Conservation (phyloP, 345 rosid species). For the Salix caprea region DNA sequence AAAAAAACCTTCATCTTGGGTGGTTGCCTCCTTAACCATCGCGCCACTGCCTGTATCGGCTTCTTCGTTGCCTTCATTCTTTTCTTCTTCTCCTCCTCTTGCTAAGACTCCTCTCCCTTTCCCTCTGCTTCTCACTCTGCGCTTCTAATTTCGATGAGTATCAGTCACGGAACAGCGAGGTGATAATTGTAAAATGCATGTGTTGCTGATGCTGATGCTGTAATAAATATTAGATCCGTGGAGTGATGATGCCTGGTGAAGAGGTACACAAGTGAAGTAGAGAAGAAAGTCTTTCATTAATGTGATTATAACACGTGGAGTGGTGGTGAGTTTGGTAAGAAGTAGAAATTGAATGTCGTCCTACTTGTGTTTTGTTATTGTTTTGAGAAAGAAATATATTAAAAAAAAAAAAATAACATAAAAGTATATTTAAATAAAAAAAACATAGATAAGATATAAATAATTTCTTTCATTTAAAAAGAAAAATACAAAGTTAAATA, state of each 20-base stretch:
- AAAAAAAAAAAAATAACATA: no score
- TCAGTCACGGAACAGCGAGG: not conserved
- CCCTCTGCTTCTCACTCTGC: not conserved
- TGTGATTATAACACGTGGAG: not conserved
- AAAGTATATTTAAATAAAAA: no score
- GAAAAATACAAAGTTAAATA: no score
- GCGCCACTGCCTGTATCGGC: slow-evolving; percentile 69
- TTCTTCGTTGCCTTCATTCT: slow-evolving; percentile 53
- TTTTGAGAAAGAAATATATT: no score
- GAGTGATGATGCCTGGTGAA: not conserved
- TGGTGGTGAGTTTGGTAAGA: not conserved
- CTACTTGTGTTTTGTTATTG: not conserved
- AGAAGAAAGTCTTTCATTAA: not conserved
- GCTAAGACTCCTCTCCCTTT: not conserved
- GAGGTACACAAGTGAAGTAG: not conserved
- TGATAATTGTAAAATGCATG: no score
- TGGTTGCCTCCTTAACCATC: slow-evolving; percentile 94
- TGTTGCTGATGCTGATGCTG: not conserved
- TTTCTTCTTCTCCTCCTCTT: not conserved
- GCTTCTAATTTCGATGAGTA: not conserved
- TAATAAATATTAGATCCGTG: not conserved
- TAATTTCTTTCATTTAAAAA: no score
- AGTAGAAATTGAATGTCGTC: not conserved
- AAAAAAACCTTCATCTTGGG: slow-evolving; percentile 92
- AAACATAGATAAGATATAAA: no score